Conservation (phyloP, 2,329 filamentous ascomycete species). For the Endoconidiophora laricicola region DNA sequence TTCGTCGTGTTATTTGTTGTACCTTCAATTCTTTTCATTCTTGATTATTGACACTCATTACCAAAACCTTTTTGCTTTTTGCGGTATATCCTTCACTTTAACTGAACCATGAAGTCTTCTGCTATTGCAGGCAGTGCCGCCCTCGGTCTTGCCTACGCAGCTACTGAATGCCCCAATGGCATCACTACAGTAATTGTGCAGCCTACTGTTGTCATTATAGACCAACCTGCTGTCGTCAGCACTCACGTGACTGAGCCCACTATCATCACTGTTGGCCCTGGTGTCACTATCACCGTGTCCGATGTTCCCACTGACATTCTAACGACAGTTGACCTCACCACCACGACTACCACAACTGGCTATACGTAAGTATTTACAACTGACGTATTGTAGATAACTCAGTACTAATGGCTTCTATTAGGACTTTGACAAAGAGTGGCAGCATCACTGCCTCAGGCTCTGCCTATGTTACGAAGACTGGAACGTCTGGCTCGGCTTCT, state of each 20-base stretch:
- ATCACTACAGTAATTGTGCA: conserved; percentile 4
- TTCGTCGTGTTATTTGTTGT: background rate
- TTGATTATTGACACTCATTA: background rate
- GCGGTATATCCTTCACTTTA: background rate
- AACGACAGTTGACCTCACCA: conserved; percentile 6
- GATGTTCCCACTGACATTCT: conserved; percentile 8
- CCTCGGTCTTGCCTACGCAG: conserved; percentile 8
- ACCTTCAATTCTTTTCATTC: background rate
- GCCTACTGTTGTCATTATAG: conserved; percentile 7
- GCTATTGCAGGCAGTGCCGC: conserved; percentile 9
- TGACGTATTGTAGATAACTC: background rate
- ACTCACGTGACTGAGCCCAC: conserved; percentile 7
- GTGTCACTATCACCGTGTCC: conserved; percentile 3
- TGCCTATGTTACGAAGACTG: background rate
- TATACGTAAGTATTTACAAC: conserved; percentile 4
- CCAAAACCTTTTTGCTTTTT: background rate
- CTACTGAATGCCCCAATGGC: conserved; percentile 5
- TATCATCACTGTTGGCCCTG: conserved; percentile 5
- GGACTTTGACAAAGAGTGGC: background rate
- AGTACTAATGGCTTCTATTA: background rate
- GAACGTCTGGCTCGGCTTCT: background rate
- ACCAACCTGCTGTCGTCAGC: conserved; percentile 1
- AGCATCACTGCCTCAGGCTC: background rate
- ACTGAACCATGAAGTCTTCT: conserved; percentile 5
- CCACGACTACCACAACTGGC: conserved; percentile 5